These are phyloP conservation scores for Starmerella cellae DNA, from an alignment of 805 yeast species.

Conservation along the genomic window DNA sequence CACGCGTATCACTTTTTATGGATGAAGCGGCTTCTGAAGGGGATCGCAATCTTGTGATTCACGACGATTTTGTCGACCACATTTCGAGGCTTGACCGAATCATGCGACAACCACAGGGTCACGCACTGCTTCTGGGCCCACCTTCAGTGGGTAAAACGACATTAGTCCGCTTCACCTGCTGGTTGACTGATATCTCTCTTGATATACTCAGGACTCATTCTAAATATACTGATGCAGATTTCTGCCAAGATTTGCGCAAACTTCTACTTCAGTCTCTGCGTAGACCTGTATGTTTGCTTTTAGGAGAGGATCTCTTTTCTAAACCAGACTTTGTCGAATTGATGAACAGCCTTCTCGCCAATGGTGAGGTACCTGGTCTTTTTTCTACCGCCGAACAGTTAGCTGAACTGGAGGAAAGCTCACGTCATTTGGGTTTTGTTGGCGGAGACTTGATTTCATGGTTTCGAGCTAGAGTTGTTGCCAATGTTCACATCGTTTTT, in stretches of 20 bases:
- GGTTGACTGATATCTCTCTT: conserved; percentile 70
- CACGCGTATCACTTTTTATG: conserved; percentile 54
- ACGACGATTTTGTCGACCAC: conserved; percentile 61
- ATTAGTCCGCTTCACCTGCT: conserved; percentile 65
- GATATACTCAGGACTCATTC: conserved; percentile 45
- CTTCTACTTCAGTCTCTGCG: conserved; percentile 33
- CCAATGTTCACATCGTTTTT: conserved; percentile 71
- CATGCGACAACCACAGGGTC: conserved; percentile 76
- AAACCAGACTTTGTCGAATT: conserved; percentile 75
- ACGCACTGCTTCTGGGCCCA: conserved; percentile 70
- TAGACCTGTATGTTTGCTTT: conserved; percentile 43
- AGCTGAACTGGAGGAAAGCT: conserved; percentile 9
- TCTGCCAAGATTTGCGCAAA: conserved; percentile 49
- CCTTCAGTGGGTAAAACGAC: conserved; percentile 74
- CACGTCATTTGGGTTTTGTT: conserved; percentile 6
- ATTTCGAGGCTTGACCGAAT: conserved; percentile 70
- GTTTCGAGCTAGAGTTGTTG: conserved; percentile 56
- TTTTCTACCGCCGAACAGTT: conserved; percentile 40
- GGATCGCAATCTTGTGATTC: conserved; percentile 46
- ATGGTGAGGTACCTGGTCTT: conserved; percentile 82
- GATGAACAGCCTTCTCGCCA: conserved; percentile 86
- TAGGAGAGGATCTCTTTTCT: conserved; percentile 67
- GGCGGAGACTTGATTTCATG: conserved; percentile 51
- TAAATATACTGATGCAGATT: conserved; percentile 44
- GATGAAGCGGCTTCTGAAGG: conserved; percentile 49